These are phyloP conservation scores for Mrakia hoshinonis DNA, from an alignment of 768 basidiomycete species.

Conservation along the genomic window DNA sequence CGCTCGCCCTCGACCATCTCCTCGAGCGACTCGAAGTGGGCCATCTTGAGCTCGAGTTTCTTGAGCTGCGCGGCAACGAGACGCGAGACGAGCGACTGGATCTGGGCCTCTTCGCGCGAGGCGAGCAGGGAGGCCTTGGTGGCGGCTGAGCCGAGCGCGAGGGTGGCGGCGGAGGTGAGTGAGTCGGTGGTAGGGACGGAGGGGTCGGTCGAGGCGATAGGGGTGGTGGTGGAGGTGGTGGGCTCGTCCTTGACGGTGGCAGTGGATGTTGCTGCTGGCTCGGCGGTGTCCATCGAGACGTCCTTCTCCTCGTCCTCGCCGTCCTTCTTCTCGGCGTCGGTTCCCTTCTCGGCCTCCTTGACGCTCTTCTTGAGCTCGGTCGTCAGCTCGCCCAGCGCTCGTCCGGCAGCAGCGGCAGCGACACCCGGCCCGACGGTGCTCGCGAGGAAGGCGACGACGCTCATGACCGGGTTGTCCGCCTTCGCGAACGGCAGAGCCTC, in stretches of 20 bases:
- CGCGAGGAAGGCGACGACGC: conserved; percentile 92
- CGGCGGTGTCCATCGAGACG: conserved; percentile 51
- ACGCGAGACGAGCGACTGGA: conserved; percentile 61
- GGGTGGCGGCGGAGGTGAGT: conserved; percentile 67
- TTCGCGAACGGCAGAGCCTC: conserved; percentile 75
- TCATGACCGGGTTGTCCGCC: conserved; percentile 96
- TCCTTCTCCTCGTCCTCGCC: conserved; percentile 43
- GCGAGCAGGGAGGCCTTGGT: conserved; percentile 74
- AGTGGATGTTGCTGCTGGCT: conserved; percentile 27
- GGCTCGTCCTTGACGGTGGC: conserved; percentile 26
- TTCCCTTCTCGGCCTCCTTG: conserved; percentile 33
- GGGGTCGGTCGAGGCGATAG: conserved; percentile 33
- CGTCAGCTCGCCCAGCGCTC: conserved; percentile 71
- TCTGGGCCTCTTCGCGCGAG: conserved; percentile 68
- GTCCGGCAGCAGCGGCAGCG: conserved; percentile 87
- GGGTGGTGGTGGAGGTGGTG: conserved; percentile 42
- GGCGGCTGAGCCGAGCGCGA: conserved; percentile 82
- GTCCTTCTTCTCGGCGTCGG: conserved; percentile 15
- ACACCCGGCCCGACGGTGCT: conserved; percentile 74
- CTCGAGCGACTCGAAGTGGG: conserved; percentile 89
- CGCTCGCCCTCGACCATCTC: conserved; percentile 85
- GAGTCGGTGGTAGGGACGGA: conserved; percentile 54
- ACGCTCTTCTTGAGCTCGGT: conserved; percentile 46
- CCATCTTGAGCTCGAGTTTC: conserved; percentile 90
- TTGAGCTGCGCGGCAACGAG: conserved; percentile 66